A percentile compares a stretch with the other conserved stretches of the same genome.
Evolutionary conservation across 2,329 filamentous ascomycete genomes (phyloP).

Genomic region (Claviceps pazoutovae): DNA sequence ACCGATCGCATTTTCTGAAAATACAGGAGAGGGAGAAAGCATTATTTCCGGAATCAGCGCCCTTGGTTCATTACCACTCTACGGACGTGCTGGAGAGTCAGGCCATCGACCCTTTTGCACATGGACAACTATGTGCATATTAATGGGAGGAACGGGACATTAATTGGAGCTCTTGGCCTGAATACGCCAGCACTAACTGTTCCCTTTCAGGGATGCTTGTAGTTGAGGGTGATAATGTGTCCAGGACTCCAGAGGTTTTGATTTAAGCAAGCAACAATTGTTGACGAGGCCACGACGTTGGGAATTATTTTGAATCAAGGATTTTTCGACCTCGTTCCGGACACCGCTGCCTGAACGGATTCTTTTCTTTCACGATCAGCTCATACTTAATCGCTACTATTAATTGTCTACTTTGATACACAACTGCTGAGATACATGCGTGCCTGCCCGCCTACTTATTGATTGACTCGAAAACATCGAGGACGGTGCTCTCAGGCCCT

Average conservation of each 20-base stretch:
- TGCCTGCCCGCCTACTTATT: background rate
- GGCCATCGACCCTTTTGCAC: background rate
- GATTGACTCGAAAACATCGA: background rate
- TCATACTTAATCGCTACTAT: background rate
- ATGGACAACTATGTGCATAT: background rate
- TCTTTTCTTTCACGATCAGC: background rate
- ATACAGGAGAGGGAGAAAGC: background rate
- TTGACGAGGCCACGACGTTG: conserved; percentile 5
- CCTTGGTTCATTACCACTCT: background rate
- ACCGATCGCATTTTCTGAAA: conserved; percentile 8
- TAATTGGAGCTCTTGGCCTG: background rate
- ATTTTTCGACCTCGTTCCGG: conserved; percentile 8
- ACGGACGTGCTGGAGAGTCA: background rate
- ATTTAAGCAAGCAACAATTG: background rate
- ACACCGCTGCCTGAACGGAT: background rate
- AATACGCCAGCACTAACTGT: background rate
- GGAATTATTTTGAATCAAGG: conserved; percentile 11
- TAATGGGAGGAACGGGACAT: background rate
- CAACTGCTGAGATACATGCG: background rate
- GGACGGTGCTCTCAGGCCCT: too few relatives aligned
- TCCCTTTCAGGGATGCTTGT: background rate
- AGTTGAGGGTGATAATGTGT: conserved; percentile 1
- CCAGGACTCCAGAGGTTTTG: conserved; percentile 2
- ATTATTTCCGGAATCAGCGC: background rate
- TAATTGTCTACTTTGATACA: background rate